Percentiles rank a stretch among this genome's conserved stretches.
Conservation (phyloP, 1,284 basidiomycete genomes). For the Wolfiporia cocos region DNA sequence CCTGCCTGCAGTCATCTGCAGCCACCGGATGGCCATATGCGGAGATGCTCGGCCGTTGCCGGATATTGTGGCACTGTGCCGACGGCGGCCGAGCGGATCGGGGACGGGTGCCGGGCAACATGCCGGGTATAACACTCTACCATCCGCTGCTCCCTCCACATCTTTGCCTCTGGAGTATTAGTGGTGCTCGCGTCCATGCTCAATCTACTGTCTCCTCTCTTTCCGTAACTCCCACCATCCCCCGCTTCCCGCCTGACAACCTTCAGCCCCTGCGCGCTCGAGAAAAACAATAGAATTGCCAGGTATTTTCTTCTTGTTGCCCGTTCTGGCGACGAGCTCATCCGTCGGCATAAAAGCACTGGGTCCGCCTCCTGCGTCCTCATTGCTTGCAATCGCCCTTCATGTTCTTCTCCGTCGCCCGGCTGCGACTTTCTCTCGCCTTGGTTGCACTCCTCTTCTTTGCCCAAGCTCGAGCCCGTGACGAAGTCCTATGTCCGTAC, state of each 20-base stretch:
- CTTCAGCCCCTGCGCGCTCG: not conserved
- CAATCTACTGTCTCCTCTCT: not conserved
- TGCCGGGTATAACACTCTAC: no score
- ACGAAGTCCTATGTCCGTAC: slow-evolving; percentile 55
- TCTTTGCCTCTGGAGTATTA: no score
- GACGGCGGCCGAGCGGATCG: no score
- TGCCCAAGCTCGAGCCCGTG: slow-evolving; percentile 37
- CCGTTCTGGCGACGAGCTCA: slow-evolving; percentile 8
- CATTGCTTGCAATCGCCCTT: slow-evolving; percentile 25
- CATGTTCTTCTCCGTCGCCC: slow-evolving; percentile 63
- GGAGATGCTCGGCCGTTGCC: no score
- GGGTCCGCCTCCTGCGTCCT: slow-evolving; percentile 5
- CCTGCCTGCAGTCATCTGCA: no score
- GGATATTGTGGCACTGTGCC: no score
- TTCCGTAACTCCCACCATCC: not conserved
- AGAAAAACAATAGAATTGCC: slow-evolving; percentile 13
- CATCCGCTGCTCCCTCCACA: no score
- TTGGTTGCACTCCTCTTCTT: slow-evolving; percentile 37
- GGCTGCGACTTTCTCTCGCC: slow-evolving; percentile 52
- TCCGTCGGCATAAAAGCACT: slow-evolving; percentile 9
- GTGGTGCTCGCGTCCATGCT: not conserved
- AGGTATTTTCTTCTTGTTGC: slow-evolving; percentile 14
- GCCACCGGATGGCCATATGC: no score
- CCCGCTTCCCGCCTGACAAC: slow-evolving; percentile 1
- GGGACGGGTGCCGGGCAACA: no score